Evolutionary conservation across 805 yeast species (phyloP), one percentile per base, ranked within the genome.

Genomic region (Suhomyces sp.): DNA sequence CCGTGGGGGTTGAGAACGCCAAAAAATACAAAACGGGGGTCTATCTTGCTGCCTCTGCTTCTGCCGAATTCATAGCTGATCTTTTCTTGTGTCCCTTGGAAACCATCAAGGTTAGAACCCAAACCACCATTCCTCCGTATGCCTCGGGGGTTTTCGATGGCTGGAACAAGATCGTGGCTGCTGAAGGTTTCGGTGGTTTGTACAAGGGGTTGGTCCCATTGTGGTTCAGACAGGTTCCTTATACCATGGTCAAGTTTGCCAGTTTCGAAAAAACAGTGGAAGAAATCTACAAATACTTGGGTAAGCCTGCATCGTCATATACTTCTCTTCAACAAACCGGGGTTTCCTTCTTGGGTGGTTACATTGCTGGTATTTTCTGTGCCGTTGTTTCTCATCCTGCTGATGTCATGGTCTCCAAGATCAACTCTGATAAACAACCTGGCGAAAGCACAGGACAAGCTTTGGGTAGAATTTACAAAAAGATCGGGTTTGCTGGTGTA

Each of bases 191-290:
- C 35, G 78, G 68, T 15, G 86, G 88, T 2, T 70, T 91, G 33
- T 91, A 90, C 70, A 83, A 85, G 55, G 98, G 98, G 35, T 65
- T 91, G 35, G 82, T 79, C 7, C 98, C 98, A 10, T 72, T 91
- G 46, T 93, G 98, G 98, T 77, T 81, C 40, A 83, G 98, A 70
- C 98, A 91, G 66, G 84, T 91, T 51, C 98, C 98, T n/a, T 91
- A 91, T 70, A 91, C 98, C 18, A 90, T 91, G 96, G 95, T 85
- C 43, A 91, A 93, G 67, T 93, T 91, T 63, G 91, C 97, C 6
- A 76, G 95, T 17, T 91, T 93, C 67, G 98, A 91, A 69, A 84
- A 79, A 58, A 84, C 90, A 34, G 97, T 91, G 20, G 88, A 82
- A 53, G 60, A 66, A 32, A 90, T 91, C 54, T 91, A 93, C 68